Base-by-base conservation (phyloP, 768 basidiomycete genomes). In the Lactarius quietus region DNA sequence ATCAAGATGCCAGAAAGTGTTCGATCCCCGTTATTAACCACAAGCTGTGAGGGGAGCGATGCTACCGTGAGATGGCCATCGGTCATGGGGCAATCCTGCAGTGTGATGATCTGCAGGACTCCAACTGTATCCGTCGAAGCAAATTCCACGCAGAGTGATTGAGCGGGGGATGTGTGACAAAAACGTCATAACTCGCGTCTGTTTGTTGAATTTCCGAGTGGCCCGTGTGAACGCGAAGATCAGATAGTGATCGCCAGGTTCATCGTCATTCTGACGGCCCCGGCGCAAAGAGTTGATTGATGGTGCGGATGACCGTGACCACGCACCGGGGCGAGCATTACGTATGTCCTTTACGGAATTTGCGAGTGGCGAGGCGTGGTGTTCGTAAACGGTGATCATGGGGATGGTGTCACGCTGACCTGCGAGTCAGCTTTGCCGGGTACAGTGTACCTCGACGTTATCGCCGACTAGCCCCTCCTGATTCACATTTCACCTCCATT, bases 281-380 rank as follows among this genome's bases (percentile, higher is more conserved):
- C 48, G 48, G 48, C 48, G 48, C 48, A 51, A 51, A 51, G 48
- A 51, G 45, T 48, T 26, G 45, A 48, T 48, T 51, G 48, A 26
- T n/a, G 45, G 18, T 1, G 8, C 14, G 1, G 43, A 45, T 45
- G 43, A n/a, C 43, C 23, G 48, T 48, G 48, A 26, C 48, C 48
- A 48, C 23, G 45, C n/a, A 23, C 12, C 10, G 9, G 45, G 48
- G 48, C 26, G 26, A 51, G 14, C 23, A 17, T 51, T 51, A 51
- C 48, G 48, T 51, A 28, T 45, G 41, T 20, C 3, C 23, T 23
- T 48, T 48, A 48, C 45, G 45, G 45, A 48, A 48, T 48, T 23
- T 48, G 23, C 23, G 23, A n/a, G 38, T 12, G 12, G 9, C 33
- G 33, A 33, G 41, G 41, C 41, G 41, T 48, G 45, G 45, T 45